Conservation (phyloP, 768 basidiomycete genomes). For the Rhodotorula toruloides region DNA sequence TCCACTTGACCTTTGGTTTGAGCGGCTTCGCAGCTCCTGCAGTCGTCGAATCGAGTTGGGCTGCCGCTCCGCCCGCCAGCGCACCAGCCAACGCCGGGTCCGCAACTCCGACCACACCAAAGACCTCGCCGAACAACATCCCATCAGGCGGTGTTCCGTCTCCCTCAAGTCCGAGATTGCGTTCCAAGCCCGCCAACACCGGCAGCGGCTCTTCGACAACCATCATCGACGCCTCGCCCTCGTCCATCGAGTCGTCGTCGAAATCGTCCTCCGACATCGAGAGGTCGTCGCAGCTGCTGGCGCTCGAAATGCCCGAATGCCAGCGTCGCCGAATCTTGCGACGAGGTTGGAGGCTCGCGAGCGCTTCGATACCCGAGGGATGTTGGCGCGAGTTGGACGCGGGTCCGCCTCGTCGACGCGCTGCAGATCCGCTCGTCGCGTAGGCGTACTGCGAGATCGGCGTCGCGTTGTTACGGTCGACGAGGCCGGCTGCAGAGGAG, state of each 20-base stretch:
- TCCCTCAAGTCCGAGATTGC: slow-evolving; percentile 16
- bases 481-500: background rate
- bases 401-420: no score
- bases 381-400: background rate
- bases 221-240: background rate
- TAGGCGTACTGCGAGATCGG: no score
- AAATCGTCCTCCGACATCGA: background rate
- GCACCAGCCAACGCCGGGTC: background rate
- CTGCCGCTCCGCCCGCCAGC: background rate
- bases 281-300: slow-evolving; percentile 10
- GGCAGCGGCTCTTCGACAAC: slow-evolving; percentile 17
- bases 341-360: no score
- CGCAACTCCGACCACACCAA: background rate
- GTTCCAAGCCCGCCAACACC: slow-evolving; percentile 23
- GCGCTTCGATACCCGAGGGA: no score
- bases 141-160: background rate
- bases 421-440: background rate
- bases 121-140: slow-evolving; percentile 8
- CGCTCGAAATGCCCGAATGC: slow-evolving; percentile 8
- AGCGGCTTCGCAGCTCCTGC: background rate
- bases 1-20: slow-evolving; percentile 21
- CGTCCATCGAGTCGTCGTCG: slow-evolving; percentile 1
- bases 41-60: background rate
- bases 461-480: background rate
- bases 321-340: slow-evolving; percentile 4